Percentiles rank a stretch among this genome's conserved stretches.
Evolutionary conservation across 257 asterid genomes (phyloP).

Genomic region (Solanum gandarillasii): DNA sequence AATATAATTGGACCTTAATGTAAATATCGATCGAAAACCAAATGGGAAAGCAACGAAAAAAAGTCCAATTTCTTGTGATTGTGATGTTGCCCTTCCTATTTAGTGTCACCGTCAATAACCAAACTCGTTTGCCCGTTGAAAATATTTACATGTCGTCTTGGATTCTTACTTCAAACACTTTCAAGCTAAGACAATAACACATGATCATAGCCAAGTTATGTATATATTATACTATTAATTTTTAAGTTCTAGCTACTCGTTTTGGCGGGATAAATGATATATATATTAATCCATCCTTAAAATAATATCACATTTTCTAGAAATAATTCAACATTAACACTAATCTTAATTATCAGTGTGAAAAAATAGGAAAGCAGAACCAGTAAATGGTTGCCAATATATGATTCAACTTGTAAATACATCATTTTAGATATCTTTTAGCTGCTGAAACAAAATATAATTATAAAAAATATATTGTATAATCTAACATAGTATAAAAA

Average conservation of each 20-base stretch:
- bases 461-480: not conserved
- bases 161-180: not conserved
- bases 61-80: not conserved
- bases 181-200: not conserved
- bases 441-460: not conserved
- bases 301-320: not conserved
- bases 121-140: not conserved
- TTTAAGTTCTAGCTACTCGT: too few species aligned
- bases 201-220: not conserved
- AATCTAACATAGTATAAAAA: not conserved
- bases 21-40: not conserved
- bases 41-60: not conserved
- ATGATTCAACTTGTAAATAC: not conserved
- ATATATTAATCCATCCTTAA: too few species aligned
- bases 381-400: not conserved
- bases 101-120: not conserved
- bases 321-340: not conserved
- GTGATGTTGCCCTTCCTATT: not conserved
- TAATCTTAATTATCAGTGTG: not conserved
- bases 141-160: not conserved
- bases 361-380: not conserved
- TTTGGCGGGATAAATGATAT: too few species aligned
- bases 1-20: rapidly evolving
- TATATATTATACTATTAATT: too few species aligned
- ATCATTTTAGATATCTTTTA: not conserved